Conservation (phyloP, 192 early-diverging fungal species). For the Podila clonocystis region DNA sequence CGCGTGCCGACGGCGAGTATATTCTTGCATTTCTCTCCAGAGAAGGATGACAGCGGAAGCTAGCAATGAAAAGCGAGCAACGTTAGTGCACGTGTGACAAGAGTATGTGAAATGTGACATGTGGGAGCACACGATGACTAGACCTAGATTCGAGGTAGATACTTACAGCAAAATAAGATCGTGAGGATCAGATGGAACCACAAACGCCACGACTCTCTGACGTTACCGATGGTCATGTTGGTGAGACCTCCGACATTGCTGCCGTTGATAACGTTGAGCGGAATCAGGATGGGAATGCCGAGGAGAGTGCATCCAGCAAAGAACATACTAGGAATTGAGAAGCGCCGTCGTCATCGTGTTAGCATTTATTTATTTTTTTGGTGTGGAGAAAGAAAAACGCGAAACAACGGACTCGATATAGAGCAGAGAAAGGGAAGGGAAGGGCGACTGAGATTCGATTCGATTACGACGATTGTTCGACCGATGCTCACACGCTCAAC, state of each 20-base stretch:
- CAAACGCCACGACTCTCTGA: constrained; percentile 59
- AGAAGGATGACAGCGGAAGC: constrained; percentile 61
- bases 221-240: constrained; percentile 77
- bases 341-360: too few relatives aligned
- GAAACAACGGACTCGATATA: not conserved
- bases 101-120: not conserved
- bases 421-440: not conserved
- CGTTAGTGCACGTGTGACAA: not conserved
- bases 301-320: constrained; percentile 69
- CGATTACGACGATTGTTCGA: too few relatives aligned
- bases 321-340: constrained; percentile 54
- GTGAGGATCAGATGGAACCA: constrained; percentile 79
- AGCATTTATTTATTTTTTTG: too few relatives aligned
- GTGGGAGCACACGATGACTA: not conserved
- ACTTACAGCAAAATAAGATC: constrained; percentile 64
- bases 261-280: constrained; percentile 73
- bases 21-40: constrained; percentile 66
- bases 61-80: not conserved
- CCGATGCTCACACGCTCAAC: too few relatives aligned
- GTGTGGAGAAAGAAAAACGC: not conserved
- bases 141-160: too few relatives aligned
- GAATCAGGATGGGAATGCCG: constrained; percentile 69
- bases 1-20: constrained; percentile 70
- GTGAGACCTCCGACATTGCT: constrained; percentile 59
- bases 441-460: not conserved